Base-by-base conservation (phyloP, 495 filamentous ascomycete genomes). In the Aspergillus baeticus region DNA sequence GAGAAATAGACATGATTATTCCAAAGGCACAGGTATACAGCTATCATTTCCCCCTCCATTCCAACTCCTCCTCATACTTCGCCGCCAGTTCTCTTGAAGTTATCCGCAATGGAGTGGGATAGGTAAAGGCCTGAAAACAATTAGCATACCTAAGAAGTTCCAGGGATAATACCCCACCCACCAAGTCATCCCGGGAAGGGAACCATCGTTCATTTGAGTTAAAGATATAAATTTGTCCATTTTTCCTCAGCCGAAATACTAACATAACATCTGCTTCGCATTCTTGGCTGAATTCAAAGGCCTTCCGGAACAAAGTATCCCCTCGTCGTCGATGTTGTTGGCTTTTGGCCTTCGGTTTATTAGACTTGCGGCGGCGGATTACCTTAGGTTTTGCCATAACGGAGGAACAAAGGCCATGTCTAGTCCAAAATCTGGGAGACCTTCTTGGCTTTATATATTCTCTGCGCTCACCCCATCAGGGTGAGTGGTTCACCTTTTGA, bases 21-120 rank as follows among this genome's bases (percentile, higher is more conserved):
- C n/a, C n/a, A n/a, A n/a, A n/a, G n/a, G n/a, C n/a, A n/a, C n/a
- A n/a, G n/a, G n/a, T n/a, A 29, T 29, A 29, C 26, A 29, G 26
- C 26, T 6, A 37, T 37, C 35, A 37, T 6, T 37, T 37, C 26
- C 26, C 26, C 5, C 6, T 17, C 18, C 6, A 11, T 17, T 17
- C 37, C 37, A 2, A 2, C 1, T 41, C 18, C 21, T 45, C 43
- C 33, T 35, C 23, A 34, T 47, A 47, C 33, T 31, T 46, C 10
- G 44, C 44, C 3, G 26, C 44, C 26, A 47, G 6, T 11, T 33
- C 44, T 47, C 33, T 15, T 29, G 14, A 47, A 34, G 44, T 47
- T 47, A 47, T 47, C 44, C 22, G 8, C 15, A 47, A 47, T n/a
- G 44, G 44, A 6, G n/a, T 47, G 44, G 44, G 44, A 47, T 47